Evolutionary conservation across 306 rosid species (phyloP).

Genomic region (Trifolium repens): DNA sequence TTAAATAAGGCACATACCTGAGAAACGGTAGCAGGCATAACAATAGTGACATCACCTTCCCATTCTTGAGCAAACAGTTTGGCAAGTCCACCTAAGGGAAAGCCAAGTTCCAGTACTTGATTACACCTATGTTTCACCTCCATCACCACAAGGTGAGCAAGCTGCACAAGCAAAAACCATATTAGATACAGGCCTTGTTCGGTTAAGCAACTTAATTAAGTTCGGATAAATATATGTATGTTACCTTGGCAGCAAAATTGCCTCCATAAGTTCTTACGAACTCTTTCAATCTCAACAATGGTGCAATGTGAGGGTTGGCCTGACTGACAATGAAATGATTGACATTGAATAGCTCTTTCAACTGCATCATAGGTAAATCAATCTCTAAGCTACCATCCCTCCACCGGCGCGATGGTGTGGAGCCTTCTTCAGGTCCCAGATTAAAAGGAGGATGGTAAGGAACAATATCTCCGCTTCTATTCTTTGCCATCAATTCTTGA

Average conservation of each 20-base stretch:
- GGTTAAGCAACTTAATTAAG: no score
- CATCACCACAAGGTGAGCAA: conserved; percentile 95
- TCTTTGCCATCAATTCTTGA: conserved; percentile 98
- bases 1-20: conserved; percentile 59
- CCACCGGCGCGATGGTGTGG: conserved; percentile 82
- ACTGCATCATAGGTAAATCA: conserved; percentile 96
- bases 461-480: conserved; percentile 90
- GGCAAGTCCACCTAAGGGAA: conserved; percentile 90
- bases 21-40: conserved; percentile 97
- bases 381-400: conserved; percentile 98
- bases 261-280: conserved; percentile 86
- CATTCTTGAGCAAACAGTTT: conserved; percentile 97
- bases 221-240: conserved; percentile 27
- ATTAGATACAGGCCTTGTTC: conserved; percentile 16
- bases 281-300: conserved; percentile 83
- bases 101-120: conserved; percentile 90
- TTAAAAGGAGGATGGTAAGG: conserved; percentile 97
- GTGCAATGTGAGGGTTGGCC: conserved; percentile 96
- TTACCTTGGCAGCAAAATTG: conserved; percentile 94
- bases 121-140: conserved; percentile 95
- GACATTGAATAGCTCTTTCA: conserved; percentile 93
- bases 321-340: conserved; percentile 96
- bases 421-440: conserved; percentile 86
- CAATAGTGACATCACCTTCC: conserved; percentile 98
- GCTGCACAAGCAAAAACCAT: conserved; percentile 56